Conservation (phyloP, 129 eudicot species). For the Pulicaria dysenterica region DNA sequence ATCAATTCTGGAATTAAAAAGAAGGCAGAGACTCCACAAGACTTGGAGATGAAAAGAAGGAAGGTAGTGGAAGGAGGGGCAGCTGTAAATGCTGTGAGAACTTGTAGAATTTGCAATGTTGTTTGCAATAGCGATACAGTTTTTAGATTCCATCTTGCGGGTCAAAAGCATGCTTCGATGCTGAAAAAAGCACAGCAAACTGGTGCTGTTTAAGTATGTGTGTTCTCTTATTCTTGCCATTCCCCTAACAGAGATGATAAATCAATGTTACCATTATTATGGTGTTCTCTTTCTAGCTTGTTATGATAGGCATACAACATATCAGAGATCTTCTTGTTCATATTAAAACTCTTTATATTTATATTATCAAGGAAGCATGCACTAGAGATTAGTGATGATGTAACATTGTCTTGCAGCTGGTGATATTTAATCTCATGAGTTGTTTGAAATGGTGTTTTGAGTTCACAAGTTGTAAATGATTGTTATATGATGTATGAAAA, state of each 20-base stretch:
- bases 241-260: conserved; percentile 10
- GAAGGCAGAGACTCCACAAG: conserved; percentile 41
- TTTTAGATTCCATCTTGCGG: conserved; percentile 54
- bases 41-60: conserved; percentile 58
- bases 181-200: conserved; percentile 37
- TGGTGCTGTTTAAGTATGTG: conserved; percentile 31
- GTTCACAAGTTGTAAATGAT: neutral
- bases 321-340: conserved; percentile 15
- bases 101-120: conserved; percentile 60
- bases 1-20: conserved; percentile 28
- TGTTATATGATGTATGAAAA: neutral
- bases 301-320: conserved; percentile 5
- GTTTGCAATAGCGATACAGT: conserved; percentile 80
- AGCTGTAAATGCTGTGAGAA: conserved; percentile 50
- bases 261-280: neutral
- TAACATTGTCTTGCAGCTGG: conserved; percentile 13
- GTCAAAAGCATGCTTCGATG: conserved; percentile 66
- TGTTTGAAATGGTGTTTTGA: neutral
- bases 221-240: neutral
- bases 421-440: neutral
- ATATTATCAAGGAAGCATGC: conserved; percentile 10
- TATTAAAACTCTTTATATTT: neutral
- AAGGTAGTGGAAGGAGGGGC: conserved; percentile 73
- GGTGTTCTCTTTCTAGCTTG: conserved; percentile 9
- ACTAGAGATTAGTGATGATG: conserved; percentile 10